Evolutionary conservation across 2,329 filamentous ascomycete species (phyloP).

Genomic region (Huntiella abstrusa): DNA sequence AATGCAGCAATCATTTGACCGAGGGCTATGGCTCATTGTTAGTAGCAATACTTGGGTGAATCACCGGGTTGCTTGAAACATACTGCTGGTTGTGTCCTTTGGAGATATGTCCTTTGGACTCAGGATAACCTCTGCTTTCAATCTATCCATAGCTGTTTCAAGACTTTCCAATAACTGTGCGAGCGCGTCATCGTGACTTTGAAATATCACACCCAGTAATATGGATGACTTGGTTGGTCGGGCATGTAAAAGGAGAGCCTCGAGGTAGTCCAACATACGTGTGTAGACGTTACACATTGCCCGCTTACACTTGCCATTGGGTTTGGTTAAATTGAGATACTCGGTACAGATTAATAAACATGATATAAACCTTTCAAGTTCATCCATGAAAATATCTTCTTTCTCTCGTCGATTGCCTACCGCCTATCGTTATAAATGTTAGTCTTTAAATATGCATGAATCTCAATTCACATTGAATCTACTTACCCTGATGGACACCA

Average conservation of each 20-base stretch:
- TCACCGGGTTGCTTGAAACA: too few relatives aligned
- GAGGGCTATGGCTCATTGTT: background rate
- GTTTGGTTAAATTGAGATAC: constrained; percentile 1
- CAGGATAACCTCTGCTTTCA: too few relatives aligned
- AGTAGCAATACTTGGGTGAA: background rate
- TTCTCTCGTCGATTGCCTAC: constrained; percentile 6
- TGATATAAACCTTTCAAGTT: constrained; percentile 1
- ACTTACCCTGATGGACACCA: constrained; percentile 6
- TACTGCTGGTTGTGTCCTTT: too few relatives aligned
- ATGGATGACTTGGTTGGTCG: constrained; percentile 1
- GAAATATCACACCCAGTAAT: too few relatives aligned
- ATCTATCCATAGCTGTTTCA: too few relatives aligned
- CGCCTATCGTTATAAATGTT: background rate
- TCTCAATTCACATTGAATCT: background rate
- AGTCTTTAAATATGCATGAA: background rate
- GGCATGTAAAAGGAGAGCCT: constrained; percentile 6
- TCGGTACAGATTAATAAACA: constrained; percentile 1
- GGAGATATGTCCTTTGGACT: too few relatives aligned
- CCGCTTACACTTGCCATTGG: constrained; percentile 6
- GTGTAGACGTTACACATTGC: constrained; percentile 3
- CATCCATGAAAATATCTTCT: constrained; percentile 4
- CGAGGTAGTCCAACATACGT: constrained; percentile 5
- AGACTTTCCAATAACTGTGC: too few relatives aligned
- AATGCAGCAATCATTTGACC: constrained; percentile 28
- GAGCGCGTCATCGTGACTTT: too few relatives aligned